Conservation (phyloP, 257 asterid species). For the Penstemon eatonii region DNA sequence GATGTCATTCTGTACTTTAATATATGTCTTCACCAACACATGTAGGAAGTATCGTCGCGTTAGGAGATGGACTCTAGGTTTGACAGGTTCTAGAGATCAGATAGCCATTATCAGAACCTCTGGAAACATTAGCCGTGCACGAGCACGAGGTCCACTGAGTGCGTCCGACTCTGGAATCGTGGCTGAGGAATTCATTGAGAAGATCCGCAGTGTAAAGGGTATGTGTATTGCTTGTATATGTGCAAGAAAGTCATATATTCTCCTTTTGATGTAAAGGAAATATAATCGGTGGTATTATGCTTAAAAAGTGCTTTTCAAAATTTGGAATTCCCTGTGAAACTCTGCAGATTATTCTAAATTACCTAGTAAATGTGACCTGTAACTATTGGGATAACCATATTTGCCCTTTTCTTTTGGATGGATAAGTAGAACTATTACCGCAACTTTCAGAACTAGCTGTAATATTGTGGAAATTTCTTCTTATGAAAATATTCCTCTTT, state of each 20-base stretch:
- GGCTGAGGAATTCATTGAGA: slow-evolving; percentile 86
- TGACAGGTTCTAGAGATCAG: slow-evolving; percentile 66
- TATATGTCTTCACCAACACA: slow-evolving; percentile 9
- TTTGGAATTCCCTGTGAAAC: slow-evolving; percentile 21
- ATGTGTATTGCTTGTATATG: slow-evolving; percentile 24
- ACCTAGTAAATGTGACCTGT: slow-evolving; percentile 4
- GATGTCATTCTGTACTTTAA: slow-evolving; percentile 21
- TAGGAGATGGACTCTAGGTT: slow-evolving; percentile 84
- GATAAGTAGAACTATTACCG: background rate
- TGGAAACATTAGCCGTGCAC: slow-evolving; percentile 85
- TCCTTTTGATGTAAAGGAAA: background rate
- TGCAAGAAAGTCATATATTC: slow-evolving; percentile 9
- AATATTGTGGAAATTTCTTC: background rate
- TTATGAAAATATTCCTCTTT: background rate
- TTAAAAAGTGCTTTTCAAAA: background rate
- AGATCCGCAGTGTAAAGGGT: slow-evolving; percentile 85
- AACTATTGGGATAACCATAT: background rate
- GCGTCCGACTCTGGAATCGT: slow-evolving; percentile 75
- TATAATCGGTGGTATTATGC: slow-evolving; percentile 11
- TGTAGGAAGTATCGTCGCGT: slow-evolving; percentile 79
- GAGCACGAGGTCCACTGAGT: slow-evolving; percentile 59
- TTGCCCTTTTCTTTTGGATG: background rate
- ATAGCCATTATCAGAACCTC: slow-evolving; percentile 96
- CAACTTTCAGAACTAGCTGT: background rate
- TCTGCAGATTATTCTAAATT: slow-evolving; percentile 2